Percentiles rank a stretch among this genome's conserved stretches.
These are phyloP conservation scores for Cynara cardunculus DNA, from an alignment of 129 eudicot genomes.

Conservation along the genomic window DNA sequence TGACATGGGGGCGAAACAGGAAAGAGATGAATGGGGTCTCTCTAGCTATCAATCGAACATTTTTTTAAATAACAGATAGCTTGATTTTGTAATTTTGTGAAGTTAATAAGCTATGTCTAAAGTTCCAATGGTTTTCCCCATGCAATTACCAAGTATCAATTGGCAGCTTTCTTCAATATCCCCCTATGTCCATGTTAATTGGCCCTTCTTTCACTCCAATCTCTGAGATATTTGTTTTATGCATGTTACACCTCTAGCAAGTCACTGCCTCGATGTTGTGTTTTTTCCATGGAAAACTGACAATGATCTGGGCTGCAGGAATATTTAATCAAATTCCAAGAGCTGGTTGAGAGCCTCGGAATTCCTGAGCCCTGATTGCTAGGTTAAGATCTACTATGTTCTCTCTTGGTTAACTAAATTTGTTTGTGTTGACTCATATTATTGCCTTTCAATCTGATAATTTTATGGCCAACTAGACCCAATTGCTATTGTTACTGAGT, in stretches of 20 bases:
- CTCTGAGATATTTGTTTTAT: background rate
- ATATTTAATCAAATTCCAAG: constrained; percentile 57
- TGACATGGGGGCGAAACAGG: background rate
- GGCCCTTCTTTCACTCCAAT: background rate
- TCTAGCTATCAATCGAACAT: background rate
- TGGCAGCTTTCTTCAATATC: background rate
- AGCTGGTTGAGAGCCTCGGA: constrained; percentile 89
- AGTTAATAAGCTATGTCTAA: background rate
- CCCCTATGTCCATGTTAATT: background rate
- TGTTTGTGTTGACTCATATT: constrained; percentile 1
- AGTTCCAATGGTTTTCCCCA: background rate
- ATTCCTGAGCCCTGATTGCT: constrained; percentile 51
- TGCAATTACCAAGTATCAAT: background rate
- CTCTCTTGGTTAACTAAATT: constrained; percentile 33
- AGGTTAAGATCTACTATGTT: constrained; percentile 64
- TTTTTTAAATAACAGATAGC: background rate
- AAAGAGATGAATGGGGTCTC: background rate
- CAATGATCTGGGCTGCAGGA: constrained; percentile 83
- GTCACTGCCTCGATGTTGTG: constrained; percentile 20
- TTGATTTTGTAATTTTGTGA: background rate
- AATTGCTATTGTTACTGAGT: background rate
- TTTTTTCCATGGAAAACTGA: constrained; percentile 38
- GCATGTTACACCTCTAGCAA: constrained; percentile 13
- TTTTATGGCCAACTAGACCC: background rate
- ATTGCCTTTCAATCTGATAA: background rate